Evolutionary conservation across 495 filamentous ascomycete genomes (phyloP).

Genomic region (Talaromyces adpressus): DNA sequence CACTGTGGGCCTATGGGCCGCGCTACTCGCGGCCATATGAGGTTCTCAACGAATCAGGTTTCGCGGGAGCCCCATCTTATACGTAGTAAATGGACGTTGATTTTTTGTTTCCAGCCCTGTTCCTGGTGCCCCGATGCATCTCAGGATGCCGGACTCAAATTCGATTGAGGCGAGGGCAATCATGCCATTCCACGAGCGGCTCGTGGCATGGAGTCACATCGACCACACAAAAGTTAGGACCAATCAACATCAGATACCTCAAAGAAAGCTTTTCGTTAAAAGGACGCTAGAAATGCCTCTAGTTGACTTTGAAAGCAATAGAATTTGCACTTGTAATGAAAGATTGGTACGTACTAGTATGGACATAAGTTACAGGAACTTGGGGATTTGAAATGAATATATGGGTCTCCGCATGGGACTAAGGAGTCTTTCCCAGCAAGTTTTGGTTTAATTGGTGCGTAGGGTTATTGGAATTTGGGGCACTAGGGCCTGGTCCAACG

Average conservation of each 20-base stretch:
- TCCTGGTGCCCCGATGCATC: no score
- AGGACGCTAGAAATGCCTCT: neutral
- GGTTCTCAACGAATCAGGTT: no score
- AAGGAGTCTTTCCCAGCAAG: neutral
- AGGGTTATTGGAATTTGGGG: no score
- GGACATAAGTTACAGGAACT: neutral
- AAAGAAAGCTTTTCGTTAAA: neutral
- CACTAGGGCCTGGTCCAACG: no score
- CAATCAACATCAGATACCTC: neutral
- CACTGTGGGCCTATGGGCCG: no score
- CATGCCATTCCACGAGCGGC: neutral
- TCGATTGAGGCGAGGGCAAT: no score
- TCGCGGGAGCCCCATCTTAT: no score
- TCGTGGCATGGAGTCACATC: constrained; percentile 1
- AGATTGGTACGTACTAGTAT: neutral
- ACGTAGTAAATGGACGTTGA: no score
- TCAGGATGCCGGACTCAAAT: no score
- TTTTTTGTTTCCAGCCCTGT: no score
- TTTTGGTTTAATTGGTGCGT: no score
- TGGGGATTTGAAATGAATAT: neutral
- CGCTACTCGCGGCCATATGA: no score
- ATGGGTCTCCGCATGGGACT: constrained; percentile 2
- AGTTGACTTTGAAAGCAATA: neutral
- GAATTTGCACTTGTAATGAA: neutral
- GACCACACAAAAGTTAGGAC: neutral